Evolutionary conservation across 176 grass and related monocot genomes (phyloP), one percentile per base, ranked within the genome.

Genomic region (Carex pumila): DNA sequence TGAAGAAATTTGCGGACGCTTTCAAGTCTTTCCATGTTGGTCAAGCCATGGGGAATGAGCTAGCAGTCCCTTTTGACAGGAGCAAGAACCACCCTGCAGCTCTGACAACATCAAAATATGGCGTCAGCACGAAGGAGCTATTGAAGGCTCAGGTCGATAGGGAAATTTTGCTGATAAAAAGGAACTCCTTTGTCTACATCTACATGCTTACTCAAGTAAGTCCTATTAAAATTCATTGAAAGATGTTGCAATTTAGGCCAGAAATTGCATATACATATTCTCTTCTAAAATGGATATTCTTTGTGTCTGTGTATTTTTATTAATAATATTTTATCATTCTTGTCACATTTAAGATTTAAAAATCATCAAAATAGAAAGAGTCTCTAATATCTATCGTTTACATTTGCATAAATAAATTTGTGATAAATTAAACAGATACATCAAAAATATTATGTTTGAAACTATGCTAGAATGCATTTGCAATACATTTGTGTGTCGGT

Each of bases 101-200:
- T 69, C 59, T 88, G 39, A 84, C 86, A 22, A 88, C 81, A 9
- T 71, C 86, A 18, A 84, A 57, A 59, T 88, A 79, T 70, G 86
- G 86, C 0, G 86, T 80, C 4, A 49, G 71, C 61, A 84, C 43
- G 18, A 88, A 49, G 72, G 86, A 88, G n/a, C 81, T 88, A 61
- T 61, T 88, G 59, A 84, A 80, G 56, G 81, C 86, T 12, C 62
- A 88, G 36, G 21, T 88, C 79, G 86, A 78, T 12, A 84, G 81
- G 66, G 81, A 88, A 47, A 68, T 88, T 31, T 61, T 88, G 50
- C 81, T 88, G n/a, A 88, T 88, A 68, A 88, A 88, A 70, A 79
- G 86, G 60, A 88, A 88, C 61, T 88, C 80, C 31, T 88, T 88
- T 71, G 71, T 84, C 61, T 88, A 88, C 30, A 30, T 88, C 31